Conservation (phyloP, 208 protist genomes). For the Crithidia expoeki region DNA sequence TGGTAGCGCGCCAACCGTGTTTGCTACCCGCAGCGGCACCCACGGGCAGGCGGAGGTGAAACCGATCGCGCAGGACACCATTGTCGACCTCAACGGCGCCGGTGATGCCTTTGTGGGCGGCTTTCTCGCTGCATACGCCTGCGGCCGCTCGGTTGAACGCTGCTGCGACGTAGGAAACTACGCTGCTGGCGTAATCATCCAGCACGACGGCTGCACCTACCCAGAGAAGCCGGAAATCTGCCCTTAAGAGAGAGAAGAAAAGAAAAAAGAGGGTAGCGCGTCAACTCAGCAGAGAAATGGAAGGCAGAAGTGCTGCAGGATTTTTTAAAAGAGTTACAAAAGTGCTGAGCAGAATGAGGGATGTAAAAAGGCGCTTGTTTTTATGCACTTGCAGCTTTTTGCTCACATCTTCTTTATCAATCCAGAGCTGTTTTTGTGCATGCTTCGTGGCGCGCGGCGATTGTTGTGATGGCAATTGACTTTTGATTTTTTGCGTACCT, state of each 20-base stretch:
- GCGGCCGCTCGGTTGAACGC: slow-evolving; percentile 58
- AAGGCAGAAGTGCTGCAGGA: too few species aligned
- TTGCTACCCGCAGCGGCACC: slow-evolving; percentile 54
- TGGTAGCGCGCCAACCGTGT: slow-evolving; percentile 88
- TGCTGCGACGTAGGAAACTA: slow-evolving; percentile 93
- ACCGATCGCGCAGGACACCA: slow-evolving; percentile 79
- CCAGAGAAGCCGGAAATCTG: slow-evolving; percentile 77
- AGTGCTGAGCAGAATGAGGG: too few species aligned
- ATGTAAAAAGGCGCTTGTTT: too few species aligned
- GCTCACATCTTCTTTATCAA: too few species aligned
- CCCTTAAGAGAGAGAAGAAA: slow-evolving; percentile 14
- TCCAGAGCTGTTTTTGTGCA: too few species aligned
- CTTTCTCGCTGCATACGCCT: slow-evolving; percentile 92
- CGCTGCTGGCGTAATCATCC: slow-evolving; percentile 91
- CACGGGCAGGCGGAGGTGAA: slow-evolving; percentile 61
- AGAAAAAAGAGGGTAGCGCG: too few species aligned
- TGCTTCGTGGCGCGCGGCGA: too few species aligned
- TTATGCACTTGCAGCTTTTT: too few species aligned
- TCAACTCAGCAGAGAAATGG: too few species aligned
- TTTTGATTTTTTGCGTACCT: too few species aligned
- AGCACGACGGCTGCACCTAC: slow-evolving; percentile 93
- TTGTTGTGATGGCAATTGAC: too few species aligned
- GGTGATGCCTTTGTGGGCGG: slow-evolving; percentile 98
- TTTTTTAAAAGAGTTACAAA: too few species aligned
- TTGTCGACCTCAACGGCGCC: slow-evolving; percentile 98